Percentiles rank a stretch among this genome's conserved stretches.
Conservation (phyloP, 1,139 yeast genomes). For the Ogataea hybrid region DNA sequence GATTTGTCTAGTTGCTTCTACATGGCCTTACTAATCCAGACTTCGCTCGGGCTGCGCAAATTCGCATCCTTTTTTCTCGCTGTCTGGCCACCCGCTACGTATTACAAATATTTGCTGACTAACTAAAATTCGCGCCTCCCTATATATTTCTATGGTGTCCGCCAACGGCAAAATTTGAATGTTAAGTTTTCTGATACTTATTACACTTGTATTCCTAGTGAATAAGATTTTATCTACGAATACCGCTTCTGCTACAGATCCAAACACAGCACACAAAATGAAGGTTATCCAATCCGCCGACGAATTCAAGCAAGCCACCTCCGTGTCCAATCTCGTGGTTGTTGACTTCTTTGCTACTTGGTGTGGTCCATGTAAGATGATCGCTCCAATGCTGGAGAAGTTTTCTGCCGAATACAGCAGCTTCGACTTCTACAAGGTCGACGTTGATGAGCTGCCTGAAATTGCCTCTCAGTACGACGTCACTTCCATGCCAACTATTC, state of each 20-base stretch:
- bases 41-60: neutral
- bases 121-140: conserved; percentile 4
- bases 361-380: conserved; percentile 98
- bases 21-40: neutral
- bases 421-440: conserved; percentile 78
- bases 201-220: conserved; percentile 26
- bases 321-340: conserved; percentile 63
- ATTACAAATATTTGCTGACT: conserved; percentile 9
- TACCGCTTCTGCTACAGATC: conserved; percentile 7
- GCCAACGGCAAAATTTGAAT: conserved; percentile 15
- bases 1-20: neutral
- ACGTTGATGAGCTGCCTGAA: conserved; percentile 74
- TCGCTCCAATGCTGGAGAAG: conserved; percentile 87
- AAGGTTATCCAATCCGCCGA: conserved; percentile 44
- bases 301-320: conserved; percentile 62
- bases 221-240: conserved; percentile 24
- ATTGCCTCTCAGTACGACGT: conserved; percentile 74
- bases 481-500: conserved; percentile 86
- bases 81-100: conserved; percentile 1
- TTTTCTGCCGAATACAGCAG: conserved; percentile 54
- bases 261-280: conserved; percentile 32
- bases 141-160: conserved; percentile 2
- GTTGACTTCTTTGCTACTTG: conserved; percentile 94
- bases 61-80: neutral
- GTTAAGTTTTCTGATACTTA: conserved; percentile 26